A percentile compares a stretch with the other conserved stretches of the same genome.
Conservation (phyloP, 2,329 filamentous ascomycete species). For the Fusarium nematophilum region DNA sequence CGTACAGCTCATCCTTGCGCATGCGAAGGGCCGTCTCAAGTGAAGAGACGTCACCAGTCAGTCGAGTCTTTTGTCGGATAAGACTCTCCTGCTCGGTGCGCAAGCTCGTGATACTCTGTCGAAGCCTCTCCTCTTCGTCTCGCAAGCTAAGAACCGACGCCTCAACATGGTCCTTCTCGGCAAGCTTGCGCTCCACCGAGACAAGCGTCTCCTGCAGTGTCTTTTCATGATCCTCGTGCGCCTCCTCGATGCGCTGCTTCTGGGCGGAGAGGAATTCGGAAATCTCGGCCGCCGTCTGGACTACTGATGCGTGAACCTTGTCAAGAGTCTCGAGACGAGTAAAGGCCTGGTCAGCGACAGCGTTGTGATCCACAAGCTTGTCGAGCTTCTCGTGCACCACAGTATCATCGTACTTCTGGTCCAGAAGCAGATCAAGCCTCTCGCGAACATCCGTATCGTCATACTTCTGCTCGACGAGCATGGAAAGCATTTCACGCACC, state of each 20-base stretch:
- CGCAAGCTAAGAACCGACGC: constrained; percentile 63
- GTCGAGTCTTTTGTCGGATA: constrained; percentile 78
- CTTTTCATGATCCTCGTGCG: constrained; percentile 82
- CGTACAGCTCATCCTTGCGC: constrained; percentile 87
- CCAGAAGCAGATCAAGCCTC: constrained; percentile 44
- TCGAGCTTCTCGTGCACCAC: constrained; percentile 54
- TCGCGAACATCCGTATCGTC: constrained; percentile 48
- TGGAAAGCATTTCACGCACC: constrained; percentile 38
- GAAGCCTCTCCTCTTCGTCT: constrained; percentile 65
- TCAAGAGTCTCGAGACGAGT: constrained; percentile 85
- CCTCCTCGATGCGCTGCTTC: constrained; percentile 78
- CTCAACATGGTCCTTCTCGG: constrained; percentile 72
- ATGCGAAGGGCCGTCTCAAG: constrained; percentile 91
- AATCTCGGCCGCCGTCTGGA: constrained; percentile 85
- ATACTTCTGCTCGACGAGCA: constrained; percentile 50
- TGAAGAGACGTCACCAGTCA: constrained; percentile 88
- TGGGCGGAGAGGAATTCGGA: constrained; percentile 84
- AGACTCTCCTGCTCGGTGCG: constrained; percentile 80
- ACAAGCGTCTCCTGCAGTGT: constrained; percentile 83
- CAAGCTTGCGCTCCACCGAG: constrained; percentile 80
- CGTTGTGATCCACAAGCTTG: constrained; percentile 70
- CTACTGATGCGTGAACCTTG: constrained; percentile 88
- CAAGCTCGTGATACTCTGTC: constrained; percentile 67
- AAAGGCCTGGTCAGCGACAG: constrained; percentile 75
- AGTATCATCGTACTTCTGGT: constrained; percentile 62